Evolutionary conservation across 345 rosid species (phyloP), one percentile per base, ranked within the genome.

Genomic region (Syzygium oleosum): DNA sequence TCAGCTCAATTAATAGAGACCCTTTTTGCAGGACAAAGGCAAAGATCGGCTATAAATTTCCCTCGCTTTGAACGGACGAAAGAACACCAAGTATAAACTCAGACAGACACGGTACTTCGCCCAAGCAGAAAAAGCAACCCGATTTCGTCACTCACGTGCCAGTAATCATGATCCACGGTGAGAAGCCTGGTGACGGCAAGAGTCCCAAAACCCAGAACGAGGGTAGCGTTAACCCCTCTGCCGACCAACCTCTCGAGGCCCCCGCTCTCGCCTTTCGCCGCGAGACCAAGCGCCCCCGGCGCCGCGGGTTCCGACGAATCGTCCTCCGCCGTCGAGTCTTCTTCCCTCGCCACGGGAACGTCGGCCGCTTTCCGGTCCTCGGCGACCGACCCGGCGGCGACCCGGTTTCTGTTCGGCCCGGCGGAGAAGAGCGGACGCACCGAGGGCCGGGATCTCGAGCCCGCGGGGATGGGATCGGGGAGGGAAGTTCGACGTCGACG

Each of bases 91-190:
- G 19, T 27, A 73, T 73, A 41, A 73, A 22, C 49, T 55, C 59
- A 55, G 11, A 55, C 12, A 22, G 59, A 55, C 59, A 22, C 25
- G 9, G 59, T 22, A 22, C 25, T 55, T 55, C 22, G 59, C 59
- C 59, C 22, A 22, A 55, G 59, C 25, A 43, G 63, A 43, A 43
- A 56, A 51, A 77, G 59, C 86, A 53, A 11, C 49, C 4, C 46
- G 86, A 53, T 52, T 15, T 61, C 87, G 55, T 46, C 85, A 94
- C 96, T 95, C 93, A 97, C 99, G 25, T 97, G 99, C 98, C 99
- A 97, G 88, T 95, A 97, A 90, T 97, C 99, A 91, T 93, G 97
- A 91, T 97, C 99, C 85, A 97, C 90, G 1, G 95, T 93, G 84
- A 96, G 94, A 90, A 97, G 88, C 93, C 87, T 96, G 84, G 97